Conservation (phyloP, 306 rosid genomes). For the Carpinus viminea region DNA sequence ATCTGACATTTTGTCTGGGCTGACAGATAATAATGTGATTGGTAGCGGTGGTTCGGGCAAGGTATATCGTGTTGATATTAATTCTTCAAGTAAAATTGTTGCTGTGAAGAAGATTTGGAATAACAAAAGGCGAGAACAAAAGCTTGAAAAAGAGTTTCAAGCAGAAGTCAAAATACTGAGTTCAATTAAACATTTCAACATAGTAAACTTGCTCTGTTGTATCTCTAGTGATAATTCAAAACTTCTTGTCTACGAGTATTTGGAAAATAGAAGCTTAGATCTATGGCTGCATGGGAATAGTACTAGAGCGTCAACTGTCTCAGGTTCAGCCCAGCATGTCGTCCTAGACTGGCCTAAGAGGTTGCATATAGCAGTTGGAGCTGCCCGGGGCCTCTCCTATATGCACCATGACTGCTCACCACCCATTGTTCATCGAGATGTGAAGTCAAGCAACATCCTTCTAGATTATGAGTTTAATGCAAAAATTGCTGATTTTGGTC, state of each 20-base stretch:
- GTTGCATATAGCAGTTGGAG: slow-evolving; percentile 65
- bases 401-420: slow-evolving; percentile 57
- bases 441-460: slow-evolving; percentile 80
- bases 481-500: slow-evolving; percentile 85
- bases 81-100: slow-evolving; percentile 31
- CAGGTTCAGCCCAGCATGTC: slow-evolving; percentile 29
- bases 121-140: slow-evolving; percentile 44
- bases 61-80: slow-evolving; percentile 57
- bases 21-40: slow-evolving; percentile 44
- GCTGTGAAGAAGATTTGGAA: slow-evolving; percentile 76
- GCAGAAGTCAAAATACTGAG: slow-evolving; percentile 73
- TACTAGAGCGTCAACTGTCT: slow-evolving; percentile 19
- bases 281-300: slow-evolving; percentile 56
- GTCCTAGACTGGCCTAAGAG: slow-evolving; percentile 72
- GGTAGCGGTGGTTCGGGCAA: slow-evolving; percentile 89
- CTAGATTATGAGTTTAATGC: slow-evolving; percentile 73
- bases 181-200: slow-evolving; percentile 72
- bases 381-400: slow-evolving; percentile 77
- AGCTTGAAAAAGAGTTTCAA: slow-evolving; percentile 66
- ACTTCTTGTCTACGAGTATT: slow-evolving; percentile 89
- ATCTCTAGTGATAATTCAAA: slow-evolving; percentile 53
- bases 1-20: slow-evolving; percentile 49
- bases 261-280: slow-evolving; percentile 70
- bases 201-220: slow-evolving; percentile 75
- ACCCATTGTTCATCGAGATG: slow-evolving; percentile 57